These are phyloP conservation scores for Candida pseudofarinosa DNA, from an alignment of 805 yeast species.

Conservation along the genomic window DNA sequence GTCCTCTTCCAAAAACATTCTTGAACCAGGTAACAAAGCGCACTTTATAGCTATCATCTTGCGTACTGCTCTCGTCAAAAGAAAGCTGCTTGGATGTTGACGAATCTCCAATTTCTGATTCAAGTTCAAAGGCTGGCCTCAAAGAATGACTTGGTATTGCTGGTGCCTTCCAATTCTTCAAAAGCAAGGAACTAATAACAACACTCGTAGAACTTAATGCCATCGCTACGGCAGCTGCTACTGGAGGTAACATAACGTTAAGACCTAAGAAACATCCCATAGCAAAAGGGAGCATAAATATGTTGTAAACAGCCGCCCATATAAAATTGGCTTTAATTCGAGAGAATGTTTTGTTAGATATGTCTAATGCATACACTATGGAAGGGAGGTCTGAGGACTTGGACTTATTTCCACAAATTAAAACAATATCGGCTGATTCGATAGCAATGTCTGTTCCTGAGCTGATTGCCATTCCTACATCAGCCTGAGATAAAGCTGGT, in stretches of 20 bases:
- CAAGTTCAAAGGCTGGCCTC: constrained; percentile 15
- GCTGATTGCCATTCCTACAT: constrained; percentile 86
- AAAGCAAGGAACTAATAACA: constrained; percentile 68
- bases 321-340: constrained; percentile 77
- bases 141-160: constrained; percentile 10
- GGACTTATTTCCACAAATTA: constrained; percentile 41
- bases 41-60: not conserved
- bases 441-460: constrained; percentile 95
- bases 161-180: constrained; percentile 60
- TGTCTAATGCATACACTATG: constrained; percentile 58
- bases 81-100: constrained; percentile 24
- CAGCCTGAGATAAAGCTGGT: constrained; percentile 87
- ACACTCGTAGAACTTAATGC: constrained; percentile 90
- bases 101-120: constrained; percentile 12
- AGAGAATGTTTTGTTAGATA: constrained; percentile 64
- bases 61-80: constrained; percentile 20
- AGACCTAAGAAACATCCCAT: constrained; percentile 86
- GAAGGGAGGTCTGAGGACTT: constrained; percentile 38
- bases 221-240: constrained; percentile 90
- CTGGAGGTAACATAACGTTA: constrained; percentile 75
- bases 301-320: constrained; percentile 83
- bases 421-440: constrained; percentile 92
- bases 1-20: not conserved
- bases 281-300: constrained; percentile 86
- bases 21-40: not conserved